Evolutionary conservation across 1,139 yeast genomes (phyloP).

Genomic region (Saccharomycopsis hybrid): DNA sequence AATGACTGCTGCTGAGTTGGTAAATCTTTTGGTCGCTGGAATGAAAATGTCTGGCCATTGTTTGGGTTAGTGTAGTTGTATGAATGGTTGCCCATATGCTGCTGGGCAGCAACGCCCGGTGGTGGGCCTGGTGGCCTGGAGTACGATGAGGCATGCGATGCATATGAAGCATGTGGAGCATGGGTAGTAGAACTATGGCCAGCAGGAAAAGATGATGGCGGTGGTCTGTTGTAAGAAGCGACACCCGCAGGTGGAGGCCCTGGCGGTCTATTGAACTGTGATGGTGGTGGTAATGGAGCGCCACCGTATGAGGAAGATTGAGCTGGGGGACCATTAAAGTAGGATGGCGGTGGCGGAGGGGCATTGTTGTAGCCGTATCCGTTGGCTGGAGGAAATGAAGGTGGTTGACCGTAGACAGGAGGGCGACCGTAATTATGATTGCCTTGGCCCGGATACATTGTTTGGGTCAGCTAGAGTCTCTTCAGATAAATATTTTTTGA

Average conservation of each 20-base stretch:
- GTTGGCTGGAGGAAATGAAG: not conserved
- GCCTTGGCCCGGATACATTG: constrained; percentile 10
- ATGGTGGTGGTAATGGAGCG: not conserved
- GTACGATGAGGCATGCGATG: constrained; percentile 1
- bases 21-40: constrained; percentile 23
- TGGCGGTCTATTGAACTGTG: constrained; percentile 2
- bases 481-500: too few species aligned
- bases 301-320: not conserved
- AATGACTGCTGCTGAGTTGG: constrained; percentile 31
- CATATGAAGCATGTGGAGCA: not conserved
- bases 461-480: too few species aligned
- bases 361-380: too few species aligned
- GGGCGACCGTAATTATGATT: constrained; percentile 1
- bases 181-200: not conserved
- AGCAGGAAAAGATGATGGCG: not conserved
- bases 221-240: constrained; percentile 6
- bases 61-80: constrained; percentile 2
- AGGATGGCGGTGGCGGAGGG: too few species aligned
- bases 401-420: not conserved
- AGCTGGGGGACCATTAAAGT: not conserved
- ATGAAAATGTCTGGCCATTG: constrained; percentile 2
- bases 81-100: not conserved
- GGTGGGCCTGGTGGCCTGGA: constrained; percentile 18
- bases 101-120: constrained; percentile 5
- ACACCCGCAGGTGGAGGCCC: constrained; percentile 17